Percentiles rank a stretch among this genome's conserved stretches.
These are phyloP conservation scores for Saccharomycopsis amapae DNA, from an alignment of 805 yeast species.

Conservation along the genomic window DNA sequence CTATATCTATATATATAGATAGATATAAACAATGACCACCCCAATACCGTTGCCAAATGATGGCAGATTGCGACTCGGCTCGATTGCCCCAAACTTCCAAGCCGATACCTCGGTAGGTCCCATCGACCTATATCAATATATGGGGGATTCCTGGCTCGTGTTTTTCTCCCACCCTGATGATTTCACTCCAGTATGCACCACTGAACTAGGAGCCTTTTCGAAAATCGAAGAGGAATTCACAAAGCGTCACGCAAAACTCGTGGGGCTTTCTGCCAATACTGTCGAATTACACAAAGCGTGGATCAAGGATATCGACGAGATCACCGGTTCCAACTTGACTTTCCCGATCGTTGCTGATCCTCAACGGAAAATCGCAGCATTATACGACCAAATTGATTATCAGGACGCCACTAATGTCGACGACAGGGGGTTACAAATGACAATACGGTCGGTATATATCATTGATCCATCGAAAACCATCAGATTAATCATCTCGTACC, in stretches of 20 bases:
- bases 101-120: conserved; percentile 58
- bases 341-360: conserved; percentile 70
- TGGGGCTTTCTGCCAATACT: conserved; percentile 63
- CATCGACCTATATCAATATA: conserved; percentile 55
- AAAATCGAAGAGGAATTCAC: conserved; percentile 62
- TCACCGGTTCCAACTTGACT: conserved; percentile 47
- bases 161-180: conserved; percentile 74
- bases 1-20: too few relatives aligned
- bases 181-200: conserved; percentile 74
- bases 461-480: conserved; percentile 62
- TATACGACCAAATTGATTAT: conserved; percentile 65
- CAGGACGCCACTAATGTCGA: conserved; percentile 63
- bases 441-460: conserved; percentile 65
- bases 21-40: conserved; percentile 25
- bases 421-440: conserved; percentile 55
- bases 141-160: conserved; percentile 54
- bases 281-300: conserved; percentile 56
- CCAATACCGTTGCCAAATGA: conserved; percentile 36
- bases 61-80: conserved; percentile 43
- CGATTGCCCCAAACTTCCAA: conserved; percentile 62
- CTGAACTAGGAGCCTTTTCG: conserved; percentile 72
- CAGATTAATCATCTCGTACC: conserved; percentile 58
- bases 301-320: conserved; percentile 67
- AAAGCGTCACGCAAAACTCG: conserved; percentile 55
- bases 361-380: conserved; percentile 49